Evolutionary conservation across 108 stramenopile species (phyloP).

Genomic region (Mediolabrus comicus): DNA sequence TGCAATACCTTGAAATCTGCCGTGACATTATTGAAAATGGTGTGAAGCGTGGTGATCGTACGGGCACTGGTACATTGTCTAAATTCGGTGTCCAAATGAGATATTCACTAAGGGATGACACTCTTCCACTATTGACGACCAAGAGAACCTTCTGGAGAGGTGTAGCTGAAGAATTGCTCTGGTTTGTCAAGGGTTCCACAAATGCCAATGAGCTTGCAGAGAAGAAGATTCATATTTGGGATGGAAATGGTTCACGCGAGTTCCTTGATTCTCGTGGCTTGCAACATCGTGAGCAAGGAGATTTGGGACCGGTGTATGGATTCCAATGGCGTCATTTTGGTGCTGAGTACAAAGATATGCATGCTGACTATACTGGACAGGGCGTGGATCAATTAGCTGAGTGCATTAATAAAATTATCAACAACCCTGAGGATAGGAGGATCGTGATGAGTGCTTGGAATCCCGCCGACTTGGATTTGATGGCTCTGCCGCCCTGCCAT

Average conservation of each 20-base stretch:
- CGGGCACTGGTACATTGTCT: slow-evolving; percentile 97
- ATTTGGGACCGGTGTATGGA: slow-evolving; percentile 99
- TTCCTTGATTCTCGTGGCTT: slow-evolving; percentile 94
- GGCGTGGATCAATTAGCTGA: slow-evolving; percentile 98
- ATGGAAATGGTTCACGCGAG: slow-evolving; percentile 98
- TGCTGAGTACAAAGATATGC: slow-evolving; percentile 95
- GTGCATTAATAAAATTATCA: slow-evolving; percentile 94
- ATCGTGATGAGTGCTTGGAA: slow-evolving; percentile 99
- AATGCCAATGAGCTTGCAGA: slow-evolving; percentile 93
- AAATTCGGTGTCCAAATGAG: slow-evolving; percentile 99
- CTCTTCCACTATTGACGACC: slow-evolving; percentile 95
- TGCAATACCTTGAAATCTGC: slow-evolving; percentile 93
- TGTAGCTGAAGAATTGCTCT: slow-evolving; percentile 98
- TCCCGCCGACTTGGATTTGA: slow-evolving; percentile 89
- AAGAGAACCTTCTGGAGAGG: slow-evolving; percentile 99
- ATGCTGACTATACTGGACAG: slow-evolving; percentile 96
- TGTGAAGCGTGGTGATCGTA: slow-evolving; percentile 93
- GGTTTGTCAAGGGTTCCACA: slow-evolving; percentile 97
- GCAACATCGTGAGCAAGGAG: slow-evolving; percentile 95
- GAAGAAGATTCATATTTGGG: slow-evolving; percentile 99
- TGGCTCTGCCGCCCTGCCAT: slow-evolving; percentile 99
- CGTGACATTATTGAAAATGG: slow-evolving; percentile 94
- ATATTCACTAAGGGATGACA: slow-evolving; percentile 87
- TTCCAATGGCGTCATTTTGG: slow-evolving; percentile 99
- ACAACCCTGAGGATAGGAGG: slow-evolving; percentile 95